phyloP scores from a whole-genome alignment of 1,139 yeast genomes.

The Pichia sp. region DNA sequence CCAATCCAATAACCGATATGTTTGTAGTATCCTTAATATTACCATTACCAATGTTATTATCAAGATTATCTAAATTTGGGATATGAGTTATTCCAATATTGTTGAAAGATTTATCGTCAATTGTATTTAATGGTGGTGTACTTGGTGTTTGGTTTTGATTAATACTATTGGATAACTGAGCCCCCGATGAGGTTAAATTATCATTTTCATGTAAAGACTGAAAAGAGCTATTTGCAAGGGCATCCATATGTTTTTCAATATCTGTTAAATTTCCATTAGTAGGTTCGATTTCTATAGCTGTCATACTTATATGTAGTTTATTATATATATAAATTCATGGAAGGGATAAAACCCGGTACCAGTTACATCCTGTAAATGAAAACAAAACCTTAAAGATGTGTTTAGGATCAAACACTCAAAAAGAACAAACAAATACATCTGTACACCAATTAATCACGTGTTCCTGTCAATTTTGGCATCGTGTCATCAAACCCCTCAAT shows the following conservation, averaged over 20 bases:
- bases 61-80: background rate
- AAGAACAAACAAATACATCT: too few relatives aligned
- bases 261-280: background rate
- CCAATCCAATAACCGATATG: slow-evolving; percentile 14
- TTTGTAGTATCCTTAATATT: background rate
- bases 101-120: background rate
- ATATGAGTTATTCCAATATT: background rate
- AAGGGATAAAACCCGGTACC: too few relatives aligned
- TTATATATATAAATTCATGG: too few relatives aligned
- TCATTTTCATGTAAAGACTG: background rate
- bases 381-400: too few relatives aligned
- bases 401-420: too few relatives aligned
- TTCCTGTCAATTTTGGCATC: background rate
- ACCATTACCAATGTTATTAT: too few relatives aligned
- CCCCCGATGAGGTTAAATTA: slow-evolving; percentile 1
- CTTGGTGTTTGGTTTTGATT: background rate
- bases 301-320: too few relatives aligned
- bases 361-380: too few relatives aligned
- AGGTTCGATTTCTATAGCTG: background rate
- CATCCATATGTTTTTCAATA: background rate
- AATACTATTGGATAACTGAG: slow-evolving; percentile 1
- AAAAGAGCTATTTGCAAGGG: slow-evolving; percentile 10
- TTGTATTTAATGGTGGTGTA: slow-evolving; percentile 1
- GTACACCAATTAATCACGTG: background rate
- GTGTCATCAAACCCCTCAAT: slow-evolving; percentile 1